Evolutionary conservation across 306 rosid species (phyloP), one percentile per base, ranked within the genome.

Genomic region (Vigna nakashimae): DNA sequence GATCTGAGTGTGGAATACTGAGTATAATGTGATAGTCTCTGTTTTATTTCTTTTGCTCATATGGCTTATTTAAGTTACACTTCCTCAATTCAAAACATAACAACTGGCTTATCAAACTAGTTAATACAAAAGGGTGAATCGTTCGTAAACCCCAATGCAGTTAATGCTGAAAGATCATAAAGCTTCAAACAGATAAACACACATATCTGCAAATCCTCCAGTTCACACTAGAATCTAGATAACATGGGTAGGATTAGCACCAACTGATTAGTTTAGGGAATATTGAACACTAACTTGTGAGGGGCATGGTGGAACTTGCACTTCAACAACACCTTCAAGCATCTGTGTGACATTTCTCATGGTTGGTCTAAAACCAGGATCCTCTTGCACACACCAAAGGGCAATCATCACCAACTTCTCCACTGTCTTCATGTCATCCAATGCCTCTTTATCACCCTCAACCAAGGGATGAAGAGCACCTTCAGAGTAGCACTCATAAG

Each of bases 251-350:
- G 40, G 13, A 63, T 20, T 26, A 80, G 43, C 51, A 28, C 26
- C 8, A 64, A 46, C 50, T 28, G 74, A 20, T 18, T 74, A 34
- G 49, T 32, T 12, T 40, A 66, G n/a, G 40, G 76, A 74, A 74
- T 67, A 80, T 48, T 74, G 71, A 74, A 74, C 6, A 75, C 76
- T 84, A 26, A 63, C 1, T 75, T 9, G 67, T 43, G 46, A 36
- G 1, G 62, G 87, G 68, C 50, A 64, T 24, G 87, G 84, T 48
- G 84, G 87, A 34, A 58, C 62, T 64, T 10, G 62, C 46, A 84
- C 87, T 70, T 84, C 79, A 75, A 55, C 72, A 75, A 68, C 77
- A 70, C 87, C 84, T 48, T 84, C 87, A 84, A 84, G 82, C 87
- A 84, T 84, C 14, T 70, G 87, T n/a, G 58, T 17, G 50, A 79